These are phyloP conservation scores for Spathaspora sp. DNA, from an alignment of 805 yeast species.

Conservation along the genomic window DNA sequence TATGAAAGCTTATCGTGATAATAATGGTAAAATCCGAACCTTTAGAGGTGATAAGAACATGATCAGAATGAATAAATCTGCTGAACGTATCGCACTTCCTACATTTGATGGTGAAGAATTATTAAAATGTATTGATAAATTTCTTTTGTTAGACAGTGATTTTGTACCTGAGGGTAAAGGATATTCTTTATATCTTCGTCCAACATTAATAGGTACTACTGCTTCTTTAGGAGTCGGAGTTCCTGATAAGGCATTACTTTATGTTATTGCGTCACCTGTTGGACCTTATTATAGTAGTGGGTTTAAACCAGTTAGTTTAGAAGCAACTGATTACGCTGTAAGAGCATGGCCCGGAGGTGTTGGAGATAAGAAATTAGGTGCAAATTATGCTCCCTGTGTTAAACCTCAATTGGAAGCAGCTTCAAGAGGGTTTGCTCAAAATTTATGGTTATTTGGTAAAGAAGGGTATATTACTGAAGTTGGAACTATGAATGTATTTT, in stretches of 20 bases:
- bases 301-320: slow-evolving; percentile 89
- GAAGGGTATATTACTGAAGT: slow-evolving; percentile 88
- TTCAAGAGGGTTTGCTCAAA: slow-evolving; percentile 87
- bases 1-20: slow-evolving; percentile 79
- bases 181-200: slow-evolving; percentile 88
- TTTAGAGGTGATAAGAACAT: slow-evolving; percentile 92
- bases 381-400: slow-evolving; percentile 95
- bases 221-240: slow-evolving; percentile 81
- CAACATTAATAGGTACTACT: slow-evolving; percentile 92
- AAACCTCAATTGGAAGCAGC: slow-evolving; percentile 91
- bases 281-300: slow-evolving; percentile 92
- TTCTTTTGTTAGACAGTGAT: slow-evolving; percentile 67
- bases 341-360: slow-evolving; percentile 99
- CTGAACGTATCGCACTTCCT: slow-evolving; percentile 86
- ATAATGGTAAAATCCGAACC: slow-evolving; percentile 62
- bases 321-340: slow-evolving; percentile 93
- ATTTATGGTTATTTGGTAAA: slow-evolving; percentile 93
- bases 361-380: slow-evolving; percentile 95
- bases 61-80: slow-evolving; percentile 88
- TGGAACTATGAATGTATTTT: slow-evolving; percentile 95
- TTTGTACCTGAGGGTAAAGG: slow-evolving; percentile 86
- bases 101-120: slow-evolving; percentile 76
- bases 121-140: slow-evolving; percentile 69
- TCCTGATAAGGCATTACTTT: slow-evolving; percentile 80
- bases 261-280: slow-evolving; percentile 89